Base-by-base conservation (phyloP, 495 filamentous ascomycete species). In the Hypoxylon trugodes region DNA sequence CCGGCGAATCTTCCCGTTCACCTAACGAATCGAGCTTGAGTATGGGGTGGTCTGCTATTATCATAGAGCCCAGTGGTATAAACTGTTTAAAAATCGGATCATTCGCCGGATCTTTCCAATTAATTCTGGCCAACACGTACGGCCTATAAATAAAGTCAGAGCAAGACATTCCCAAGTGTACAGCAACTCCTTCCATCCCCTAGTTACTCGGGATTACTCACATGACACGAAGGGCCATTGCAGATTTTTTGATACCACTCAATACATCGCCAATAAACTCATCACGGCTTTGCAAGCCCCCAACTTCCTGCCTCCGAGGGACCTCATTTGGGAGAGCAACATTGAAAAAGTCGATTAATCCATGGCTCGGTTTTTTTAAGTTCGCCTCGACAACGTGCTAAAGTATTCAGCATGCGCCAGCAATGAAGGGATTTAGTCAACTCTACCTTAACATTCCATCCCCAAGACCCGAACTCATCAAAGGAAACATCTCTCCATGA, bases 81-180 rank as follows among this genome's bases (percentile, higher is more conserved):
- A 85, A 87, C 53, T 87, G 84, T 10, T 73, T 68, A 5, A 80
- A 74, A 6, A 87, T 73, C 10, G 83, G 84, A 42, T 86, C 83
- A 48, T 82, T 78, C 9, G 83, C 74, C 8, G 85, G 80, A 45
- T 83, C 73, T 1, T 54, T 46, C 85, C 85, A 87, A 61, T 87
- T 75, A 19, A 85, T 76, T 4, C 76, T 69, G 41, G 77, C 79
- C 16, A 86, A 58, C 8, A 84, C 76, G 56, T 87, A 82, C 21
- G 85, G 85, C 37, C 84, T 85, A 6, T 77, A n/a, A n/a, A 50
- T 13, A 3, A 30, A 16, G 54, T 65, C 41, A 68, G 53, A 6
- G 21, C 22, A 21, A 7, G 16, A 38, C 6, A 5, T n/a, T 40
- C 13, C 30, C 19, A 4, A 6, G 28, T 3, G 24, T 9, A 19